Evolutionary conservation across 495 filamentous ascomycete species (phyloP).

Genomic region (Podospora pseudopauciseta): DNA sequence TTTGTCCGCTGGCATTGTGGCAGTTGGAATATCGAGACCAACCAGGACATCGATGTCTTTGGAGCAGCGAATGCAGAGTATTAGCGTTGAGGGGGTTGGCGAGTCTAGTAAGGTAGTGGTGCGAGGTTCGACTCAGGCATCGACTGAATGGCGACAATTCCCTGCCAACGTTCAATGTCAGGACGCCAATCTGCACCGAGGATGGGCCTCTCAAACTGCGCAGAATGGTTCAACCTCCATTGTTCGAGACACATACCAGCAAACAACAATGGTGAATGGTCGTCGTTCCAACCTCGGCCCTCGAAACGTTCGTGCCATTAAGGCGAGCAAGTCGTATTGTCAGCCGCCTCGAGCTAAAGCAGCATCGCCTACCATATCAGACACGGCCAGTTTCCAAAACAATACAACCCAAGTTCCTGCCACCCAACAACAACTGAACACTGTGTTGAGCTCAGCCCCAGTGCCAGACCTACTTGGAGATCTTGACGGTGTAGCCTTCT

Average conservation of each 20-base stretch:
- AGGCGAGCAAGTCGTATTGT: neutral
- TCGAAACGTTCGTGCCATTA: constrained; percentile 5
- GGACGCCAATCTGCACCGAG: constrained; percentile 4
- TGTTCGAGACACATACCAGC: constrained; percentile 18
- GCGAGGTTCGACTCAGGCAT: neutral
- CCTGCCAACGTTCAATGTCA: neutral
- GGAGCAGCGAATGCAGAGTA: constrained; percentile 13
- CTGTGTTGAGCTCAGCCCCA: neutral
- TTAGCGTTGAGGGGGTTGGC: neutral
- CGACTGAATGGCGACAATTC: neutral
- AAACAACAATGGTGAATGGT: constrained; percentile 13
- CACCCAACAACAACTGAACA: neutral
- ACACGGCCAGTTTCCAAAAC: neutral
- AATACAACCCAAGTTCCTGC: neutral
- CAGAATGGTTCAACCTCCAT: neutral
- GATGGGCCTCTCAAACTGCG: neutral
- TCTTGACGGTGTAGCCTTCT: neutral
- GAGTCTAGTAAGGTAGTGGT: neutral
- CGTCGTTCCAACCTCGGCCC: constrained; percentile 3
- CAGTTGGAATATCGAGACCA: neutral
- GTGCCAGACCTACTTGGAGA: neutral
- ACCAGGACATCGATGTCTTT: constrained; percentile 8
- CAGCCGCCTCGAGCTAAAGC: neutral
- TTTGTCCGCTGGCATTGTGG: neutral
- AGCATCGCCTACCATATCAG: neutral